Evolutionary conservation across 495 filamentous ascomycete species (phyloP), one percentile per base, ranked within the genome.

Genomic region (Annulohypoxylon nitens): DNA sequence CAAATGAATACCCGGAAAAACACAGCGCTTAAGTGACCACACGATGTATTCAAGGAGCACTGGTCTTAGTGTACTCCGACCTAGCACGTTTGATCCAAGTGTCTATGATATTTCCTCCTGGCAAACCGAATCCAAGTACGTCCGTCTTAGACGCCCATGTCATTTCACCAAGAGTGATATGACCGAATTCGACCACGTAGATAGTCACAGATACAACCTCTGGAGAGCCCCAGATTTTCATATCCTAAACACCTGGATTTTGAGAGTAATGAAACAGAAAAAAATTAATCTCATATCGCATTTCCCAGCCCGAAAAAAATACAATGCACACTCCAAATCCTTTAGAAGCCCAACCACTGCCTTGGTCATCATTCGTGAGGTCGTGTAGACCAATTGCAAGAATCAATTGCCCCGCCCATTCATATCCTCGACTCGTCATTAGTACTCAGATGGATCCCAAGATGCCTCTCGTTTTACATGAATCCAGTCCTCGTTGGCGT

Each of bases 391-490:
- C 12, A 33, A 33, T 1, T 14, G 50, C 0, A 12, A 54, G 8
- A 14, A 11, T 14, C 25, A 25, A 54, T 33, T n/a, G 25, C 23
- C 50, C 11, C 23, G 0, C 23, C 11, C 23, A 4, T n/a, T 10
- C 53, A 18, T 37, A 33, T 37, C 33, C 18, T 37, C 6, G 10
- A 16, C n/a, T n/a, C 33, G 7, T 20, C 14, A 37, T 18, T 10
- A 36, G 11, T 36, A 57, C 5, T 60, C 57, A 30, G 30, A 30
- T 3, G 30, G 5, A 45, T 60, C 37, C 57, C 57, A 60, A 16
- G 30, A 57, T 41, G 55, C 8, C 69, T 84, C 83, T 30, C 69
- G 76, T 69, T 84, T 83, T 26, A 84, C 74, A 50, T 71, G 45
- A 7, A 69, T 61, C 18, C 76, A 78, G n/a, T 73, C 75, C 3